phyloP scores from a whole-genome alignment of 176 grass and related monocot genomes.

The Juncus effusus region DNA sequence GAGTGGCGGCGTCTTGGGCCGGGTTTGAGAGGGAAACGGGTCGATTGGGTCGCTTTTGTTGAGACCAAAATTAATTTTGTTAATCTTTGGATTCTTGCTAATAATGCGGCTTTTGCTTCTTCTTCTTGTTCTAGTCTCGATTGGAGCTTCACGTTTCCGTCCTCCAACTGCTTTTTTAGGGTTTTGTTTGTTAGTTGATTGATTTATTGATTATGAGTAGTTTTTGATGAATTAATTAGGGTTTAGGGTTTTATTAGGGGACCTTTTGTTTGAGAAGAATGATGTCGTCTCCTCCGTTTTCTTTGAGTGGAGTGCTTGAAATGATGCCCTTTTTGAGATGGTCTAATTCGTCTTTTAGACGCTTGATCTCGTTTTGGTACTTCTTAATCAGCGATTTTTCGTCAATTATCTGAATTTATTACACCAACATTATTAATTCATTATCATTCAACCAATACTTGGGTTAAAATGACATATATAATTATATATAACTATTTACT shows the following conservation, averaged over 20 bases:
- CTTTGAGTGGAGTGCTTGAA: slow-evolving; percentile 55
- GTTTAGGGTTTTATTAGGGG: not conserved
- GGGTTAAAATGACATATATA: slow-evolving; percentile 20
- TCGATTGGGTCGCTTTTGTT: slow-evolving; percentile 68
- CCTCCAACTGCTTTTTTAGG: slow-evolving; percentile 58
- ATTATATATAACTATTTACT: slow-evolving; percentile 2
- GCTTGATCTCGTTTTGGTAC: slow-evolving; percentile 93
- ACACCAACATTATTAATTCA: slow-evolving; percentile 17
- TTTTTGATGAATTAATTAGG: not conserved
- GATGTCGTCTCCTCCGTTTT: slow-evolving; percentile 74
- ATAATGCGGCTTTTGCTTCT: slow-evolving; percentile 94
- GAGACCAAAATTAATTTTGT: slow-evolving; percentile 99
- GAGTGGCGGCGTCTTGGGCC: slow-evolving; percentile 90
- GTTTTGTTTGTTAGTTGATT: not conserved
- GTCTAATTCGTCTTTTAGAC: slow-evolving; percentile 93
- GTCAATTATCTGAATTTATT: slow-evolving; percentile 74
- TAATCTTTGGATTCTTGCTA: slow-evolving; percentile 85
- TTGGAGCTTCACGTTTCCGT: slow-evolving; percentile 96
- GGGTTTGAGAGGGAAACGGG: slow-evolving; percentile 75
- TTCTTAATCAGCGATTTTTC: slow-evolving; percentile 99
- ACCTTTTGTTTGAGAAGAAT: slow-evolving; percentile 94
- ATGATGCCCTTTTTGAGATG: slow-evolving; percentile 95
- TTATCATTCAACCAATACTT: not conserved
- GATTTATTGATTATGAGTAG: not conserved
- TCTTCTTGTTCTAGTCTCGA: slow-evolving; percentile 98